phyloP scores from a whole-genome alignment of 129 eudicot species.

The Helianthus annuus region DNA sequence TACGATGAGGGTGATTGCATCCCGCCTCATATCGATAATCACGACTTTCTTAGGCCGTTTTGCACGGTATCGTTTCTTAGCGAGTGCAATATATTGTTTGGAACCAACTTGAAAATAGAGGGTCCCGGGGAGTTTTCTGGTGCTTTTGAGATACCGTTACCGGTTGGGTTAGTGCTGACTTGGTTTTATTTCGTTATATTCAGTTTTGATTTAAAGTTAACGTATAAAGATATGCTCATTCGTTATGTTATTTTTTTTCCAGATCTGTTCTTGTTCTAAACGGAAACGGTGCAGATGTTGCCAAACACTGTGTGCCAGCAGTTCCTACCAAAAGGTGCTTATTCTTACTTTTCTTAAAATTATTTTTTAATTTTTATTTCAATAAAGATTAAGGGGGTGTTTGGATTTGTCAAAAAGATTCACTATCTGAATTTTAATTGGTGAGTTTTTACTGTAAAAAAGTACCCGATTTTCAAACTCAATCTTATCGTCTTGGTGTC shows the following conservation, averaged over 20 bases:
- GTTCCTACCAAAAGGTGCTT: constrained; percentile 82
- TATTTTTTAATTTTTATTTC: neutral
- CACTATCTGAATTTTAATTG: neutral
- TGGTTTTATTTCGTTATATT: neutral
- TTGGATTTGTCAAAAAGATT: constrained; percentile 36
- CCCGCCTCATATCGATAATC: constrained; percentile 98
- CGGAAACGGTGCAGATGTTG: constrained; percentile 92
- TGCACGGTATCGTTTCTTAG: constrained; percentile 96
- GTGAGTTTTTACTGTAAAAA: neutral
- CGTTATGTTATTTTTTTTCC: constrained; percentile 14
- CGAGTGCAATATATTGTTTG: constrained; percentile 81
- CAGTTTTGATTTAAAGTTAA: neutral
- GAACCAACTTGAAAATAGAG: constrained; percentile 65
- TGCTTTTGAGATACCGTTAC: constrained; percentile 61
- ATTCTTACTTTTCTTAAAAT: neutral
- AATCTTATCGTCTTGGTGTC: too few species aligned
- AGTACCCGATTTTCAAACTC: too few species aligned
- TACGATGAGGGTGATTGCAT: constrained; percentile 95
- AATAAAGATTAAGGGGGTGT: neutral
- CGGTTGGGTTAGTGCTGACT: constrained; percentile 71
- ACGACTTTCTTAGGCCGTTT: constrained; percentile 89
- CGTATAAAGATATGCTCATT: neutral
- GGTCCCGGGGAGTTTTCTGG: constrained; percentile 91
- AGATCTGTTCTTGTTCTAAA: constrained; percentile 90
- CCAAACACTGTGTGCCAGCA: constrained; percentile 96